These are phyloP conservation scores for Petasospora rhodanensis DNA, from an alignment of 1,139 yeast genomes.

Conservation along the genomic window DNA sequence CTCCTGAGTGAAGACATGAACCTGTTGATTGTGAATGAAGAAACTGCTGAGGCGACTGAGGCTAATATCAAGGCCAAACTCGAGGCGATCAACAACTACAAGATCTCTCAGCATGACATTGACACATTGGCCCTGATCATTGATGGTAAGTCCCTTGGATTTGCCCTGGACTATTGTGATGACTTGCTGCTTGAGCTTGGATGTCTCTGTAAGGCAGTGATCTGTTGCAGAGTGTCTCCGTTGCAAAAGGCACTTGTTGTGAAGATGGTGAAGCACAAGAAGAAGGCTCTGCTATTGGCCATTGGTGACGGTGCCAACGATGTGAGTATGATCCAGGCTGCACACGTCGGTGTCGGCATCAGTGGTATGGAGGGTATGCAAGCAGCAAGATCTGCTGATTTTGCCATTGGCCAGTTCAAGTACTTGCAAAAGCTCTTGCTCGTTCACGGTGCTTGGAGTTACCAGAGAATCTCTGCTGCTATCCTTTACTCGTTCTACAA, in stretches of 20 bases:
- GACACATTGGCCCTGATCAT: constrained; percentile 86
- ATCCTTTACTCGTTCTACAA: constrained; percentile 93
- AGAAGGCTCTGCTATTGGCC: constrained; percentile 76
- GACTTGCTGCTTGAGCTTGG: constrained; percentile 77
- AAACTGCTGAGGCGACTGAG: constrained; percentile 66
- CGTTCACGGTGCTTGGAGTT: constrained; percentile 98
- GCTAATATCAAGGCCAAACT: constrained; percentile 71
- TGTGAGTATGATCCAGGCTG: constrained; percentile 98
- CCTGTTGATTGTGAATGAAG: constrained; percentile 83
- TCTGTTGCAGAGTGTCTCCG: constrained; percentile 97
- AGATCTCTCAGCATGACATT: constrained; percentile 58
- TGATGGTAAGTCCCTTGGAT: constrained; percentile 88
- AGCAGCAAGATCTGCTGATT: constrained; percentile 97
- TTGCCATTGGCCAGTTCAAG: constrained; percentile 94
- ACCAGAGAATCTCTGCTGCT: constrained; percentile 88
- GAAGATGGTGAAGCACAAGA: constrained; percentile 79
- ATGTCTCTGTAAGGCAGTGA: constrained; percentile 85
- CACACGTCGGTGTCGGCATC: constrained; percentile 97
- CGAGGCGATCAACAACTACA: constrained; percentile 67
- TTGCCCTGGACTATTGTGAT: constrained; percentile 82
- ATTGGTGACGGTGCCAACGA: constrained; percentile 99
- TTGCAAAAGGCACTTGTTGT: constrained; percentile 96
- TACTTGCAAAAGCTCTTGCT: constrained; percentile 74
- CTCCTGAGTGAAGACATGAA: constrained; percentile 95
- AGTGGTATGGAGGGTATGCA: constrained; percentile 99